Evolutionary conservation across 2,329 filamentous ascomycete genomes (phyloP).

Genomic region (Ilyonectria destructans): DNA sequence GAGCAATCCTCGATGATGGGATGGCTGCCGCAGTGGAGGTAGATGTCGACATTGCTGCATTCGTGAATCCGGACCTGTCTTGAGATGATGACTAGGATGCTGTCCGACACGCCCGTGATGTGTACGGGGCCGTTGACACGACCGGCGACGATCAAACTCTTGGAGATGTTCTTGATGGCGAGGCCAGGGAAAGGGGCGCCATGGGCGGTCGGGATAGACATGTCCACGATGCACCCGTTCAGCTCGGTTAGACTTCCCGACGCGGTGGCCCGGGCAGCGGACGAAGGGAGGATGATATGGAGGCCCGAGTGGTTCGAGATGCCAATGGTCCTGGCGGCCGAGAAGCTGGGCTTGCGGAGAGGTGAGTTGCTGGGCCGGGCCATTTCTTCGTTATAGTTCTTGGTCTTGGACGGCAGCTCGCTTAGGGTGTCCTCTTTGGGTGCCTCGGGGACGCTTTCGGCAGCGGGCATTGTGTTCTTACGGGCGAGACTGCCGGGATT

Average conservation of each 20-base stretch:
- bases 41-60: slow-evolving; percentile 85
- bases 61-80: slow-evolving; percentile 96
- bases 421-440: slow-evolving; percentile 55
- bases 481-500: slow-evolving; percentile 55
- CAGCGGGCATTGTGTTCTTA: slow-evolving; percentile 39
- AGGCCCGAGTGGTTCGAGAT: slow-evolving; percentile 78
- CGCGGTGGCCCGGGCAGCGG: slow-evolving; percentile 79
- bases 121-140: slow-evolving; percentile 86
- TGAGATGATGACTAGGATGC: slow-evolving; percentile 83
- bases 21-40: slow-evolving; percentile 84
- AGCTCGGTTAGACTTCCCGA: slow-evolving; percentile 83
- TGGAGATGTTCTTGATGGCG: slow-evolving; percentile 77
- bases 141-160: slow-evolving; percentile 84
- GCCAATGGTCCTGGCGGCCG: slow-evolving; percentile 72
- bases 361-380: slow-evolving; percentile 56
- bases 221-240: slow-evolving; percentile 82
- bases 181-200: slow-evolving; percentile 79
- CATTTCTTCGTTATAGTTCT: slow-evolving; percentile 74
- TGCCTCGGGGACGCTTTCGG: slow-evolving; percentile 20
- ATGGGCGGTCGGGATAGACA: slow-evolving; percentile 75
- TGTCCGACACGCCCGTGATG: slow-evolving; percentile 81
- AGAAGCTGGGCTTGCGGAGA: slow-evolving; percentile 76
- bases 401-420: slow-evolving; percentile 58
- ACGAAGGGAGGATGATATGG: slow-evolving; percentile 84
- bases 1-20: slow-evolving; percentile 95